Percentiles rank a stretch among this genome's conserved stretches.
These are phyloP conservation scores for Pyropia yezoensis DNA, from an alignment of 23 red algal genomes.

Conservation along the genomic window DNA sequence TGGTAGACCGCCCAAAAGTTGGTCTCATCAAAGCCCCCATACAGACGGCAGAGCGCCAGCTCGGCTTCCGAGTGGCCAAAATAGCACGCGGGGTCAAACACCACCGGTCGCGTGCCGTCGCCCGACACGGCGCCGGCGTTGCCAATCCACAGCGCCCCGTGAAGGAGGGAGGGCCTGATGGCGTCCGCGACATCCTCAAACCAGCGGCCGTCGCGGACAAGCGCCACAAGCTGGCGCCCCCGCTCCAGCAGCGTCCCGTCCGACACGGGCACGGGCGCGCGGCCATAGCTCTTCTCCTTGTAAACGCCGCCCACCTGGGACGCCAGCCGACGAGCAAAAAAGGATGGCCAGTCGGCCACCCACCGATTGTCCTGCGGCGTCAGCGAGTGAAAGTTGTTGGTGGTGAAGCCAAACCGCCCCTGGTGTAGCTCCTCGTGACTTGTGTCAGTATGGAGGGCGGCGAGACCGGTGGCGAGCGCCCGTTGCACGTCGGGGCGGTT, in stretches of 20 bases:
- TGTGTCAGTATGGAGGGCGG: not conserved
- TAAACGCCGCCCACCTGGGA: slow-evolving; percentile 11
- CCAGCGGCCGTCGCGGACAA: too few species aligned
- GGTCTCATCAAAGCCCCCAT: slow-evolving; percentile 25
- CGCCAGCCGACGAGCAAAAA: slow-evolving; percentile 21
- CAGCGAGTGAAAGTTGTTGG: slow-evolving; percentile 5
- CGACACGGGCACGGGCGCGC: slow-evolving; percentile 4
- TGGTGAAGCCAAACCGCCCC: slow-evolving; percentile 4
- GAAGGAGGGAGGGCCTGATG: slow-evolving; percentile 17
- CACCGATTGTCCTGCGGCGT: slow-evolving; percentile 49
- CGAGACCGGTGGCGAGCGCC: not conserved
- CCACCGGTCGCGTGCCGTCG: slow-evolving; percentile 1
- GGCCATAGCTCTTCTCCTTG: not conserved
- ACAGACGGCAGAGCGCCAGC: slow-evolving; percentile 33
- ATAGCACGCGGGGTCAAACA: slow-evolving; percentile 48
- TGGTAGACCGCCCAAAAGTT: slow-evolving; percentile 39
- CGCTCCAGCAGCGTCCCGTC: too few species aligned
- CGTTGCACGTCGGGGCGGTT: slow-evolving; percentile 6
- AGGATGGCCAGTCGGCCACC: slow-evolving; percentile 25
- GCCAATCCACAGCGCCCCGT: slow-evolving; percentile 67
- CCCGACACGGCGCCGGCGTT: slow-evolving; percentile 12
- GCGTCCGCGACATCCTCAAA: too few species aligned
- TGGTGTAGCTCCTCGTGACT: not conserved
- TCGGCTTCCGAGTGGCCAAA: slow-evolving; percentile 33
- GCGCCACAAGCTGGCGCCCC: too few species aligned